A percentile compares a stretch with the other conserved stretches of the same genome.
These are phyloP conservation scores for Coemansia sp. DNA, from an alignment of 192 early-diverging fungal species.

Conservation along the genomic window DNA sequence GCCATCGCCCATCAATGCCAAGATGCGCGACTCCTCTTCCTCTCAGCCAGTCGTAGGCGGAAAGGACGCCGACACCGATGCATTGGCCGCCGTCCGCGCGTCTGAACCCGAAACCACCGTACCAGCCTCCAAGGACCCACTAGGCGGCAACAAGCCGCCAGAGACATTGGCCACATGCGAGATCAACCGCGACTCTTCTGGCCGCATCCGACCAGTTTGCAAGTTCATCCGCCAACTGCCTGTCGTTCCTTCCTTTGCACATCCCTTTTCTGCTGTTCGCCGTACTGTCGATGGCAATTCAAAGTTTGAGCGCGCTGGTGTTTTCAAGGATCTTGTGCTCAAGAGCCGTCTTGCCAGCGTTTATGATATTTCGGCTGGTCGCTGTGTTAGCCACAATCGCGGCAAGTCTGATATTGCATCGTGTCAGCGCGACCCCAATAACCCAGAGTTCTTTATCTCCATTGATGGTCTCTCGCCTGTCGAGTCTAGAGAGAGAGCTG, in stretches of 20 bases:
- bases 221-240: constrained; percentile 49
- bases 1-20: not conserved
- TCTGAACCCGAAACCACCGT: not conserved
- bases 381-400: constrained; percentile 47
- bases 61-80: not conserved
- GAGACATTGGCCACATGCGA: constrained; percentile 51
- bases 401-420: constrained; percentile 24
- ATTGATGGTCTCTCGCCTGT: constrained; percentile 31
- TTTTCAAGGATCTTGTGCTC: constrained; percentile 45
- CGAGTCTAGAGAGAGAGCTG: not conserved
- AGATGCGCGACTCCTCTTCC: not conserved
- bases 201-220: constrained; percentile 43
- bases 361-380: constrained; percentile 30
- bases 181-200: constrained; percentile 39
- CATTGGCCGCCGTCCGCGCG: not conserved
- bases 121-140: constrained; percentile 18
- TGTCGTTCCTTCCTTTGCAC: constrained; percentile 37
- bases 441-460: constrained; percentile 42
- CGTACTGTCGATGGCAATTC: constrained; percentile 34
- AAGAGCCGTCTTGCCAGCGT: constrained; percentile 31
- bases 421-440: constrained; percentile 51
- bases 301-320: constrained; percentile 35
- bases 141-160: constrained; percentile 29
- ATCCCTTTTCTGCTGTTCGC: constrained; percentile 41
- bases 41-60: not conserved